These are phyloP conservation scores for Flaveria linearis DNA, from an alignment of 129 eudicot species.

Conservation along the genomic window DNA sequence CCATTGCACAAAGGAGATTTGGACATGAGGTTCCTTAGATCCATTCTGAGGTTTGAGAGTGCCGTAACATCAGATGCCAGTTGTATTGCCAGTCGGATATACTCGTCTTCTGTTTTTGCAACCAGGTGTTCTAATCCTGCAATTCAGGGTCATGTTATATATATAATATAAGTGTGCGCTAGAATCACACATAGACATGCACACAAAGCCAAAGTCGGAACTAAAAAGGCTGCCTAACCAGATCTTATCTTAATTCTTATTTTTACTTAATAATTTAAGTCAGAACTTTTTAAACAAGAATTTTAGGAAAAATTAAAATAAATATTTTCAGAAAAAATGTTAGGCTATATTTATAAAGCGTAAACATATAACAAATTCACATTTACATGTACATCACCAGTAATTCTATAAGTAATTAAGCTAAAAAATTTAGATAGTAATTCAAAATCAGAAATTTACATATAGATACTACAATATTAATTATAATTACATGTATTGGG, in stretches of 20 bases:
- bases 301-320: neutral
- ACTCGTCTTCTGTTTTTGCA: conserved; percentile 87
- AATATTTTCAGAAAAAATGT: too few relatives aligned
- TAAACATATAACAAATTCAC: neutral
- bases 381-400: neutral
- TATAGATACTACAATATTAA: neutral
- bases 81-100: conserved; percentile 67
- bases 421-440: neutral
- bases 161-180: neutral
- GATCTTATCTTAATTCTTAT: neutral
- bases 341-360: neutral
- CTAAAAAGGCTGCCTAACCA: neutral
- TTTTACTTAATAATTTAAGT: neutral
- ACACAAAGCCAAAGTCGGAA: neutral
- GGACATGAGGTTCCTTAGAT: conserved; percentile 76
- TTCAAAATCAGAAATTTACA: neutral
- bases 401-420: neutral
- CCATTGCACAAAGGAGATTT: conserved; percentile 89
- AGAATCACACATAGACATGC: neutral
- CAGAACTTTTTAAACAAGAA: neutral
- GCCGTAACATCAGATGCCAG: conserved; percentile 70
- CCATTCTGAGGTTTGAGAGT: conserved; percentile 73
- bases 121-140: conserved; percentile 71
- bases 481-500: neutral
- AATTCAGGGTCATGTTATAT: conserved; percentile 9